Evolutionary conservation across 805 yeast species (phyloP).

Genomic region (Sugiyamaella chiloensis): DNA sequence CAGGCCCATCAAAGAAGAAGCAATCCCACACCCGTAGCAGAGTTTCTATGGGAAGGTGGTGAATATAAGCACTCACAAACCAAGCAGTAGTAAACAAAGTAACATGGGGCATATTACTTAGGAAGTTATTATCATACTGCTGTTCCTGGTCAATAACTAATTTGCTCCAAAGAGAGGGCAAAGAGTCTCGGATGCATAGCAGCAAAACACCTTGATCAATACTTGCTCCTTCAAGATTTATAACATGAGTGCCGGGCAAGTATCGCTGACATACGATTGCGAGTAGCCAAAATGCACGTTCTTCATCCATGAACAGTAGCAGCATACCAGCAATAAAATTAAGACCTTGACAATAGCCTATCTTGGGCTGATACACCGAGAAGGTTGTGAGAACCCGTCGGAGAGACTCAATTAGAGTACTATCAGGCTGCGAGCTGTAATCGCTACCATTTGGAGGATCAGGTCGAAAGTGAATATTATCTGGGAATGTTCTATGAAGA

Average conservation of each 20-base stretch:
- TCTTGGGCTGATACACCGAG: constrained; percentile 78
- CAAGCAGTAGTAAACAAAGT: constrained; percentile 93
- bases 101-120: constrained; percentile 80
- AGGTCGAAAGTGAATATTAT: constrained; percentile 73
- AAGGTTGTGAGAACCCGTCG: constrained; percentile 82
- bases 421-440: constrained; percentile 44
- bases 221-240: constrained; percentile 88
- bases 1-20: constrained; percentile 86
- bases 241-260: constrained; percentile 87
- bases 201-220: constrained; percentile 92
- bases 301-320: constrained; percentile 83
- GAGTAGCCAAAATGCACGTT: constrained; percentile 91
- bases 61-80: constrained; percentile 97
- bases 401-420: constrained; percentile 63
- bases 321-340: constrained; percentile 88
- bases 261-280: constrained; percentile 82
- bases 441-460: constrained; percentile 10
- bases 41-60: constrained; percentile 83
- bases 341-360: constrained; percentile 94
- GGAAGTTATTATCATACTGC: constrained; percentile 43
- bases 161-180: constrained; percentile 76
- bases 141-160: constrained; percentile 42
- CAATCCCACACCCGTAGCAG: constrained; percentile 93
- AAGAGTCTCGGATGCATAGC: constrained; percentile 77
- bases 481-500: constrained; percentile 91